Percentiles rank a stretch among this genome's conserved stretches.
These are phyloP conservation scores for Rhododendron mucronatum DNA, from an alignment of 148 eudicot genomes.

Conservation along the genomic window DNA sequence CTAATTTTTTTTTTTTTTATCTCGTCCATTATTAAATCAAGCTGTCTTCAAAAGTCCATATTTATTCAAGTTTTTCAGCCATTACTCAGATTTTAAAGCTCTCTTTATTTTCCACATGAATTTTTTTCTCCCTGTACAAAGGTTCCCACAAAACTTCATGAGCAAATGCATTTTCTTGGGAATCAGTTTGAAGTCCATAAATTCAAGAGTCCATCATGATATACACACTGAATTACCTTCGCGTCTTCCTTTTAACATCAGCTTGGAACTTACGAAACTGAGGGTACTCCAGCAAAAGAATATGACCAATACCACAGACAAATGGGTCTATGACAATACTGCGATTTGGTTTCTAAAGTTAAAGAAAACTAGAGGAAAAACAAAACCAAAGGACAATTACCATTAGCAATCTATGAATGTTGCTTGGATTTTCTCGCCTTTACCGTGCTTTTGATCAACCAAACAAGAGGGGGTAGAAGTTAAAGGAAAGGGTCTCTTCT, in stretches of 20 bases:
- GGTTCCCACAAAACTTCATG: background rate
- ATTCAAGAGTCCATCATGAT: background rate
- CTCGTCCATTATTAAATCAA: background rate
- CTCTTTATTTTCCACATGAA: background rate
- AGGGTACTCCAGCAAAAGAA: background rate
- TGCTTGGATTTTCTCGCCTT: background rate
- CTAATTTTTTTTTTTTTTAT: background rate
- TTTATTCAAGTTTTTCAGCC: background rate
- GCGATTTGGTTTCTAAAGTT: background rate
- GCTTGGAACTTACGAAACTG: background rate
- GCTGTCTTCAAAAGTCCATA: background rate
- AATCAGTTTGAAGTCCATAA: background rate
- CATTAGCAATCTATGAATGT: background rate
- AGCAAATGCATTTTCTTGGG: background rate
- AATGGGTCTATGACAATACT: background rate
- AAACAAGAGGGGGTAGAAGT: background rate
- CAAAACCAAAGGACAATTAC: background rate
- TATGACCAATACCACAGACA: background rate
- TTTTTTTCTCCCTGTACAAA: too few species aligned
- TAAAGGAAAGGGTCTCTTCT: background rate
- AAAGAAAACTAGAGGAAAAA: background rate
- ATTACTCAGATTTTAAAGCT: background rate
- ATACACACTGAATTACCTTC: background rate
- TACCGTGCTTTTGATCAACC: background rate
- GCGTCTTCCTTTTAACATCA: background rate